Evolutionary conservation across 176 grass and related monocot species (phyloP).

Genomic region (Oryza meridionalis): DNA sequence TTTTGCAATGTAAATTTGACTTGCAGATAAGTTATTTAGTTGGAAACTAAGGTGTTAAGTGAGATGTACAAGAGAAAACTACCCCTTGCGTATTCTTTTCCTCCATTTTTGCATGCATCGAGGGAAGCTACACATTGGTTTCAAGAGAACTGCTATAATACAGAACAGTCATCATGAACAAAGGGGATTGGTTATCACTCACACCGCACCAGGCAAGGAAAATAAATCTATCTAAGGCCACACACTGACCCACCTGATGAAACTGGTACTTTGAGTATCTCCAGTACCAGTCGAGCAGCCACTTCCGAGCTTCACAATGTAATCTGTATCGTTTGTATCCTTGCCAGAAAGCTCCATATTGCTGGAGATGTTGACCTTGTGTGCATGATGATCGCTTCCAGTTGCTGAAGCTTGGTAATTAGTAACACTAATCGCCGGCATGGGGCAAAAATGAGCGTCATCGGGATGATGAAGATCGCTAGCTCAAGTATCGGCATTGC

Average conservation of each 20-base stretch:
- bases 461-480: conserved; percentile 58
- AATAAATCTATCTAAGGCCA: conserved; percentile 25
- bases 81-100: conserved; percentile 32
- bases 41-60: conserved; percentile 8
- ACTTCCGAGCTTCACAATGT: conserved; percentile 37
- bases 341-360: conserved; percentile 43
- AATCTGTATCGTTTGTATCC: conserved; percentile 56
- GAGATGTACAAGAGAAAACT: conserved; percentile 27
- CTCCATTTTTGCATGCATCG: conserved; percentile 17
- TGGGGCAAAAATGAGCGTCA: conserved; percentile 66
- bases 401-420: conserved; percentile 53
- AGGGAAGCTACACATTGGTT: conserved; percentile 35
- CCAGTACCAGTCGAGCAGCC: not conserved
- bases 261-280: conserved; percentile 23
- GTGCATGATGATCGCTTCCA: conserved; percentile 49
- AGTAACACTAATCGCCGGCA: conserved; percentile 59
- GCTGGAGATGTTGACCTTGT: conserved; percentile 41
- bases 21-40: conserved; percentile 13
- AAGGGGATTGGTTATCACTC: conserved; percentile 1
- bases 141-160: conserved; percentile 25
- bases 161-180: conserved; percentile 17
- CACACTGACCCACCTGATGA: conserved; percentile 30
- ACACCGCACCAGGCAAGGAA: not conserved
- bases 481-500: conserved; percentile 58
- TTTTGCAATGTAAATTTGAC: conserved; percentile 50